These are phyloP conservation scores for Trichoderma guizhouense DNA, from an alignment of 2,329 filamentous ascomycete genomes.

Conservation along the genomic window DNA sequence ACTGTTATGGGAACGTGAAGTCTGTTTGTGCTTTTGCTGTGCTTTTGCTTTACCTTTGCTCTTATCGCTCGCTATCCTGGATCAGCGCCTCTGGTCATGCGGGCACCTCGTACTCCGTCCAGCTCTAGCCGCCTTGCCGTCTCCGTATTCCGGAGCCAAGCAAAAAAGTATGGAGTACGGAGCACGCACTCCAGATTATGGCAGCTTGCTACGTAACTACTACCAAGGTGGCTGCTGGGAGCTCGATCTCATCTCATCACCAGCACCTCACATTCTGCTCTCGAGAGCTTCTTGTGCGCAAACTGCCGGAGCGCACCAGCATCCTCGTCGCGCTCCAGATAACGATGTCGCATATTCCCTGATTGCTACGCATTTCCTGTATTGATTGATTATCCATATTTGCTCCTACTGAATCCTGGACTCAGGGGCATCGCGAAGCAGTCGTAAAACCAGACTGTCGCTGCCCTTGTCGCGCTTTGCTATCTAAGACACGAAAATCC, in stretches of 20 bases:
- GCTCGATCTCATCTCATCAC: background rate
- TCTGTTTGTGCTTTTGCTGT: background rate
- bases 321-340: background rate
- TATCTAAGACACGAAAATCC: background rate
- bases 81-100: background rate
- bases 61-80: background rate
- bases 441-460: background rate
- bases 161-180: background rate
- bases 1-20: background rate
- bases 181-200: background rate
- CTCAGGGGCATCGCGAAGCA: slow-evolving; percentile 1
- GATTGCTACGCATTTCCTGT: background rate
- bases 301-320: background rate
- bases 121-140: background rate
- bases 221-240: background rate
- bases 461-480: slow-evolving; percentile 5
- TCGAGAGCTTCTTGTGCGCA: background rate
- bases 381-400: background rate
- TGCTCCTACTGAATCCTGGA: background rate
- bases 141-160: background rate
- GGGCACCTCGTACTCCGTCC: background rate
- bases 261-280: background rate
- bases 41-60: background rate
- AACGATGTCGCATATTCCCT: background rate
- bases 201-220: background rate